Base-by-base conservation (phyloP, 2,329 filamentous ascomycete genomes). In the Aspergillus puulaauensis region DNA sequence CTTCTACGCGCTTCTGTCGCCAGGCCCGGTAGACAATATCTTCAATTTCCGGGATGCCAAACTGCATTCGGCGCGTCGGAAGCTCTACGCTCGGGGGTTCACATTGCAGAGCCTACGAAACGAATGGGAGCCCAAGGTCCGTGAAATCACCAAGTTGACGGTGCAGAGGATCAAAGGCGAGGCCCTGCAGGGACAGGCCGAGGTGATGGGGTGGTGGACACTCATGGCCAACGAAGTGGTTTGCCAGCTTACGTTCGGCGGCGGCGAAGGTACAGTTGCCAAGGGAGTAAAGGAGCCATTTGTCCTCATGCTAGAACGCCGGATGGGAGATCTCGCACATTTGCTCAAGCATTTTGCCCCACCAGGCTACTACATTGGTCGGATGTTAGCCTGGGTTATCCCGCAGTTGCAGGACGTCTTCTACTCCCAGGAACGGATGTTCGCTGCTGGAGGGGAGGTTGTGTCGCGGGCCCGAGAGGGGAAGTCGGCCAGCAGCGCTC, bases 261-360 rank as follows among this genome's bases (percentile, higher is more conserved):
- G 50, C 3, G 50, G 50, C 39, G 40, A 9, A 19, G 40, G 50
- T 11, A 52, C 24, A 1, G 50, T 52, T 9, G 39, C 15, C 39
- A 52, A 52, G 17, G 50, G 50, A 14, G 50, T 52, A 8, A 44
- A 52, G 50, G 24, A 52, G 31, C 40, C 50, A 1, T 52, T 52
- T 21, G 40, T 52, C 21, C 50, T 52, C 24, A 52, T 52, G 40
- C 50, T 52, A 23, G 50, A 52, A 17, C 50, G 50, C 9, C 50
- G 40, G 5, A 52, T 52, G 50, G 50, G 50, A 21, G 50, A 52
- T 19, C 27, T 52, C 6, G 50, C 50, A 12, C 50, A 52, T 35
- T 40, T 45, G 50, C 24, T 45, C 12, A 52, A 52, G 50, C 50
- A 52, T n/a, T 52, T 52, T 15, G 40, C 17, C 15, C 50, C 50